These are phyloP conservation scores for Fusarium sp. DNA, from an alignment of 2,329 filamentous ascomycete genomes.

Conservation along the genomic window DNA sequence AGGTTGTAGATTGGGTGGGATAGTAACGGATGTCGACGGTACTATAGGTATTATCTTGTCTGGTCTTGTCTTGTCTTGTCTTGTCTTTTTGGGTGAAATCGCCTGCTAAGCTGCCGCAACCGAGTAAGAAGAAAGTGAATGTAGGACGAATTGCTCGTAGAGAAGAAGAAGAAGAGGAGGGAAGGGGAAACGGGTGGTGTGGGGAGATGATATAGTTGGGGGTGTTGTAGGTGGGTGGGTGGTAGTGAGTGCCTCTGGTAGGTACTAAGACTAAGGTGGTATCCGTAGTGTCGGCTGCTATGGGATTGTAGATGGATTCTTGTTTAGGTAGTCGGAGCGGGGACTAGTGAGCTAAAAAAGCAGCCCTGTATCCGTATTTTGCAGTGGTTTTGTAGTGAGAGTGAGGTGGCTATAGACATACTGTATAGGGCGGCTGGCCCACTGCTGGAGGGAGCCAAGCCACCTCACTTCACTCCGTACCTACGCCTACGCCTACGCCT, in stretches of 20 bases:
- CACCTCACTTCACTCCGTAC: not conserved
- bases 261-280: not conserved
- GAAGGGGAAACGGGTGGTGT: slow-evolving; percentile 58
- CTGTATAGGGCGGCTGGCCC: slow-evolving; percentile 21
- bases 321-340: slow-evolving; percentile 11
- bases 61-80: slow-evolving; percentile 14
- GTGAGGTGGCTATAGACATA: slow-evolving; percentile 31
- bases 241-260: slow-evolving; percentile 4
- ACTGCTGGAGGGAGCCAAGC: slow-evolving; percentile 45
- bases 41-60: slow-evolving; percentile 25
- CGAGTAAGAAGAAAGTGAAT: slow-evolving; percentile 69
- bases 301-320: not conserved
- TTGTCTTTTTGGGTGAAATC: slow-evolving; percentile 56
- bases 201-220: slow-evolving; percentile 57
- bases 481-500: too few species aligned
- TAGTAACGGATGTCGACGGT: slow-evolving; percentile 18
- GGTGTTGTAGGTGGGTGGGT: not conserved
- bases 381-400: slow-evolving; percentile 19
- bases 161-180: slow-evolving; percentile 58
- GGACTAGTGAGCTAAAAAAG: slow-evolving; percentile 33
- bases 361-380: slow-evolving; percentile 39
- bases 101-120: slow-evolving; percentile 71
- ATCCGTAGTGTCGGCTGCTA: not conserved
- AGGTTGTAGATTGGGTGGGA: slow-evolving; percentile 18
- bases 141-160: slow-evolving; percentile 70